Conservation (phyloP, 371 early-diverging fungal genomes). For the Mucor racemosus region DNA sequence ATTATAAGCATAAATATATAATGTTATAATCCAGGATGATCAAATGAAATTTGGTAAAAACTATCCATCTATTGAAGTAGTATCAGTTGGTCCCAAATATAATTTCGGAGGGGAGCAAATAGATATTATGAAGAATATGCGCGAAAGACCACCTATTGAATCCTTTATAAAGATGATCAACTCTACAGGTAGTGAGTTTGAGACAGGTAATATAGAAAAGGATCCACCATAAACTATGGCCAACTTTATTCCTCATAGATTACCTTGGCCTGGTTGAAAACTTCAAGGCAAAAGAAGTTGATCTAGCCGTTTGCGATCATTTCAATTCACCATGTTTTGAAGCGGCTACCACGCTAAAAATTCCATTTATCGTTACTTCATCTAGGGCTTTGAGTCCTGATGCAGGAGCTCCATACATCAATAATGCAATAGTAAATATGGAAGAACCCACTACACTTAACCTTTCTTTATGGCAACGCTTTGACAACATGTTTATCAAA, state of each 20-base stretch:
- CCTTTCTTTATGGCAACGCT: conserved; percentile 19
- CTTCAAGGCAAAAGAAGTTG: background rate
- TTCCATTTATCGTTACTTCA: conserved; percentile 19
- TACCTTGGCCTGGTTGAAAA: background rate
- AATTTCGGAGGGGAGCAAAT: background rate
- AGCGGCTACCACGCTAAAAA: conserved; percentile 12
- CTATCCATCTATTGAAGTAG: conserved; percentile 7
- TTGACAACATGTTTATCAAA: conserved; percentile 22
- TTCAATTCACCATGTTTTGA: conserved; percentile 11
- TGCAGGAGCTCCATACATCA: conserved; percentile 34
- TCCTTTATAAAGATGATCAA: background rate
- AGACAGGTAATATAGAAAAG: background rate
- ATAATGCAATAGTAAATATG: conserved; percentile 12
- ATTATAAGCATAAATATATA: background rate
- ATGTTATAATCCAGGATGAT: background rate
- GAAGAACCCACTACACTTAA: conserved; percentile 17
- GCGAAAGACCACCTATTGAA: background rate
- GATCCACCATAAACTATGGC: no score
- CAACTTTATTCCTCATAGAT: background rate
- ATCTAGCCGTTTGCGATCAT: conserved; percentile 11
- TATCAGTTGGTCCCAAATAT: background rate
- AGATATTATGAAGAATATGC: background rate
- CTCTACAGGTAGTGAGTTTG: background rate
- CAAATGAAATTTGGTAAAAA: conserved; percentile 1
- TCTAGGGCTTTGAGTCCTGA: conserved; percentile 15